These are phyloP conservation scores for Entrophospora sp. DNA, from an alignment of 192 early-diverging fungal genomes.

Conservation along the genomic window DNA sequence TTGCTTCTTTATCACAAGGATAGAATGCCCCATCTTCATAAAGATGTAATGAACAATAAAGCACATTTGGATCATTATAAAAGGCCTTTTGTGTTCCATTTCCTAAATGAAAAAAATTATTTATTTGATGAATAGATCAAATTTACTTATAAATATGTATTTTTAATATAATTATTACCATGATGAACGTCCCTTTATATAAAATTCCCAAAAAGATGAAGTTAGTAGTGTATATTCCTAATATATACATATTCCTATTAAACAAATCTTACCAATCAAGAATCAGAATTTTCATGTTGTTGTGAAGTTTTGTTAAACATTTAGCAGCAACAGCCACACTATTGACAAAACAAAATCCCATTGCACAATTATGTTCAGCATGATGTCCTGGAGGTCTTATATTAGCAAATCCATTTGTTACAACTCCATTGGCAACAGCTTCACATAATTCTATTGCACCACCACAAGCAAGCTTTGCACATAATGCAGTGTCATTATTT, in stretches of 20 bases:
- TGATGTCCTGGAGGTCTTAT: slow-evolving; percentile 94
- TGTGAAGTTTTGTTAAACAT: slow-evolving; percentile 41
- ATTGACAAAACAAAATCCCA: slow-evolving; percentile 86
- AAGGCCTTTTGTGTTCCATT: slow-evolving; percentile 88
- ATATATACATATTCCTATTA: slow-evolving; percentile 41
- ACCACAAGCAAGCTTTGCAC: slow-evolving; percentile 65
- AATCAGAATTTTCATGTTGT: slow-evolving; percentile 59
- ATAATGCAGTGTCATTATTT: slow-evolving; percentile 50
- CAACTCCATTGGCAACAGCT: slow-evolving; percentile 52
- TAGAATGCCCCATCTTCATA: slow-evolving; percentile 74
- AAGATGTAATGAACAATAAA: slow-evolving; percentile 85
- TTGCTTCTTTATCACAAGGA: slow-evolving; percentile 53
- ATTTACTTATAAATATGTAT: neutral
- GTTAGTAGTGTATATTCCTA: neutral
- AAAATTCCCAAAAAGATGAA: neutral
- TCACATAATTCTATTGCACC: slow-evolving; percentile 64
- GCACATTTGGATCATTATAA: slow-evolving; percentile 62
- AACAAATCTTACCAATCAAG: slow-evolving; percentile 81
- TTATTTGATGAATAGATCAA: neutral
- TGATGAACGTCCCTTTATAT: slow-evolving; percentile 76
- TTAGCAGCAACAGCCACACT: slow-evolving; percentile 81
- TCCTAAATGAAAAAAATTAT: slow-evolving; percentile 26
- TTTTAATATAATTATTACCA: slow-evolving; percentile 37
- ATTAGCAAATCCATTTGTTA: slow-evolving; percentile 77
- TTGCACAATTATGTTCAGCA: slow-evolving; percentile 62